phyloP scores from a whole-genome alignment of 352 stramenopile genomes.

The Plasmopara viticola region DNA sequence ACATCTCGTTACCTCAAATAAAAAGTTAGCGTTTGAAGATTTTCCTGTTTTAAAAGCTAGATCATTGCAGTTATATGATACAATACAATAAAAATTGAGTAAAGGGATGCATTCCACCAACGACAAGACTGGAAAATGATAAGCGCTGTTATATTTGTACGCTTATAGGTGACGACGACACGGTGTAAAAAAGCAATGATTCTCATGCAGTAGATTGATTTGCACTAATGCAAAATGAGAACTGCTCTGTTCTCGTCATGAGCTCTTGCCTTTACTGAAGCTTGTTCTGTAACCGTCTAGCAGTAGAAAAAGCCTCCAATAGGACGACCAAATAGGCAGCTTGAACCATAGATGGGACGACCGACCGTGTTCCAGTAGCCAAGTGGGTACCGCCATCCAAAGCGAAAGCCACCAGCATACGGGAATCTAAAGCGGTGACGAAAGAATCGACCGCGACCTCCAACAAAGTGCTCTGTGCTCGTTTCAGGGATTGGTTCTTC shows the following conservation, averaged over 20 bases:
- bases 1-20: no score
- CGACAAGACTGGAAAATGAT: no score
- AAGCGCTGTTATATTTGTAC: no score
- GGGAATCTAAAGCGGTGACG: not conserved
- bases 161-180: no score
- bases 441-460: not conserved
- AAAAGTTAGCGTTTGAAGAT: no score
- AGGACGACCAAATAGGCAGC: conserved; percentile 24
- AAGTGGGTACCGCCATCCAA: conserved; percentile 8
- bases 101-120: no score
- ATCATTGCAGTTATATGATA: no score
- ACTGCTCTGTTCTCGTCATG: not conserved
- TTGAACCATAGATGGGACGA: conserved; percentile 21
- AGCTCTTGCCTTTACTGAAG: not conserved
- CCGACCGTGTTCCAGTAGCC: conserved; percentile 37
- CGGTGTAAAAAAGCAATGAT: no score
- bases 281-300: conserved; percentile 8
- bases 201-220: not conserved
- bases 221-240: not conserved
- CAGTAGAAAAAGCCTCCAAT: conserved; percentile 41
- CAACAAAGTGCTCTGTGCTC: not conserved
- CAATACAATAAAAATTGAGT: no score
- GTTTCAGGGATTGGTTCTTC: not conserved
- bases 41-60: no score
- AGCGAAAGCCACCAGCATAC: not conserved